These are phyloP conservation scores for Cladochytrium replicatum DNA, from an alignment of 192 early-diverging fungal species.

Conservation along the genomic window DNA sequence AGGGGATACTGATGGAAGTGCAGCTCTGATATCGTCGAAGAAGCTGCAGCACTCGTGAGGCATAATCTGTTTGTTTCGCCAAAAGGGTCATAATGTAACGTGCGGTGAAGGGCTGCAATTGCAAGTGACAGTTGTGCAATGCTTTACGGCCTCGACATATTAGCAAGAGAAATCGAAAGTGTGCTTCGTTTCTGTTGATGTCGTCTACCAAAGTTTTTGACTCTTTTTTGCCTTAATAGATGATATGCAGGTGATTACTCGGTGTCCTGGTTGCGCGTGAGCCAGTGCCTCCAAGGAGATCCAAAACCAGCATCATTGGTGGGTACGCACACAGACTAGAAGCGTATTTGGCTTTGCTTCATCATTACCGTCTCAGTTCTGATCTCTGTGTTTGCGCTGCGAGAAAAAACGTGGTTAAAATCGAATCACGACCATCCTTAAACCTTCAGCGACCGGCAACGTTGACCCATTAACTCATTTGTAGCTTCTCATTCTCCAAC, in stretches of 20 bases:
- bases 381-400: slow-evolving; percentile 18
- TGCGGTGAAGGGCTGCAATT: slow-evolving; percentile 21
- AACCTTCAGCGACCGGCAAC: too few relatives aligned
- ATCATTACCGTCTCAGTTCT: too few relatives aligned
- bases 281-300: slow-evolving; percentile 13
- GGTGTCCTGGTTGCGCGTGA: slow-evolving; percentile 14
- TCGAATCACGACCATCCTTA: slow-evolving; percentile 26
- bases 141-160: slow-evolving; percentile 18
- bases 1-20: slow-evolving; percentile 17
- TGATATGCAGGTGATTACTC: slow-evolving; percentile 15
- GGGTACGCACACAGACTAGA: too few relatives aligned
- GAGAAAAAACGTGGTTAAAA: slow-evolving; percentile 28
- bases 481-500: too few relatives aligned
- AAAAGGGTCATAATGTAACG: neutral
- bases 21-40: slow-evolving; percentile 5
- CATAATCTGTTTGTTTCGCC: neutral
- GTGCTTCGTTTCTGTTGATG: too few relatives aligned
- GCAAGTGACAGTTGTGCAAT: slow-evolving; percentile 8
- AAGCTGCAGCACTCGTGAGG: neutral
- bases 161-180: slow-evolving; percentile 10
- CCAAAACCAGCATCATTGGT: slow-evolving; percentile 19
- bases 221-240: too few relatives aligned
- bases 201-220: too few relatives aligned
- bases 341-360: too few relatives aligned
- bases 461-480: too few relatives aligned